Evolutionary conservation across 352 stramenopile species (phyloP), one percentile per base, ranked within the genome.

Genomic region (Halophytophthora polymorphica): DNA sequence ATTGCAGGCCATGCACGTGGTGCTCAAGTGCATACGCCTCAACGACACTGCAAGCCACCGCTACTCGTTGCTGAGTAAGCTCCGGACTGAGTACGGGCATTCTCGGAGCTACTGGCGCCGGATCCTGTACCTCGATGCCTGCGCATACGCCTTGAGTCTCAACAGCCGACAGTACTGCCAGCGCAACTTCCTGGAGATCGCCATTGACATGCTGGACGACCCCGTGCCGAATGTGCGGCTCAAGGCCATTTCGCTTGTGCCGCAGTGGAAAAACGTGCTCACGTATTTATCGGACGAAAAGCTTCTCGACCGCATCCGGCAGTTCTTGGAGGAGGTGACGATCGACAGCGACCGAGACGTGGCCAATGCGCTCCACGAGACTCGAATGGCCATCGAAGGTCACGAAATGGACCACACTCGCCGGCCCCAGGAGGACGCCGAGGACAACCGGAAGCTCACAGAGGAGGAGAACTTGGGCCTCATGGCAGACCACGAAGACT

Each of bases 81-180:
- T 90, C 44, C 66, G 83, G 14, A 82, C 57, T 13, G 83, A 93
- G 44, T 93, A 85, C 28, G 83, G 80, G 2, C 76, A 89, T 33
- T 71, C 77, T 0, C 73, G 81, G 53, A 90, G 76, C 58, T 90
- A 86, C 45, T 93, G 80, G 83, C 61, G 80, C 45, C 76, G 83
- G 2, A 66, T 89, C 45, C 54, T 93, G 5, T 93, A 85, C 42
- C 58, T 93, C 0, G 83, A 93, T 18, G 77, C 77, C 0, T 88
- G 83, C 25, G 56, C 72, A 23, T 81, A 74, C 49, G 79, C 83
- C 13, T 53, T 83, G 6, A 65, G 56, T 19, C 59, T 83, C 31
- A 90, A 93, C 57, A 90, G 80, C 56, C 65, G 74, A 14, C 66
- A 90, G 29, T 93, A 93, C 53, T 88, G 69, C 45, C 72, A 79